These are phyloP conservation scores for Phytophthora syringae DNA, from an alignment of 352 stramenopile genomes.

Conservation along the genomic window DNA sequence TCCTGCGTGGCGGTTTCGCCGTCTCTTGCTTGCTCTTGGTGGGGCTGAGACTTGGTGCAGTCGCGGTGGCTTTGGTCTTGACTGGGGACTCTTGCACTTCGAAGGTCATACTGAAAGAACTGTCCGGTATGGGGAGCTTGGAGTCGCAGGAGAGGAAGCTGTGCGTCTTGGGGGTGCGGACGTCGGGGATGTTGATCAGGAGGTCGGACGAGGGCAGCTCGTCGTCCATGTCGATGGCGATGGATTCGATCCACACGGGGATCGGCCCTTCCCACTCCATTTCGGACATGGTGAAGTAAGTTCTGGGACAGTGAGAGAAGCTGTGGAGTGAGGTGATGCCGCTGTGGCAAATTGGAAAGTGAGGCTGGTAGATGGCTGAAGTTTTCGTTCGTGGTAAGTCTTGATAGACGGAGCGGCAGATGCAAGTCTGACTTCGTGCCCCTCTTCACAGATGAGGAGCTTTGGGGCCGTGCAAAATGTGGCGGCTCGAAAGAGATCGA, in stretches of 20 bases:
- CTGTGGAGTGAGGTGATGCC: slow-evolving; percentile 3
- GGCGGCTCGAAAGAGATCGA: slow-evolving; percentile 13
- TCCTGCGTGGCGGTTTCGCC: slow-evolving; percentile 17
- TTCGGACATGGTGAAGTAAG: slow-evolving; percentile 1
- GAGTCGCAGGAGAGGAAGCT: slow-evolving; percentile 11
- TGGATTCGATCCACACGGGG: slow-evolving; percentile 36
- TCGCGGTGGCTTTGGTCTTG: slow-evolving; percentile 2
- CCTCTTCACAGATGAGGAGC: slow-evolving; percentile 34
- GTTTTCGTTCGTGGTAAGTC: slow-evolving; percentile 6
- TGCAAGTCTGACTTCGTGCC: slow-evolving; percentile 37
- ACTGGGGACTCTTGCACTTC: too few species aligned
- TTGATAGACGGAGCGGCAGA: slow-evolving; percentile 19
- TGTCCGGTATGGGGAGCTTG: too few species aligned
- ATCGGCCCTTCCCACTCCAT: slow-evolving; percentile 37
- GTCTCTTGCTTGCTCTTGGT: slow-evolving; percentile 19
- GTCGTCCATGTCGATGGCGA: slow-evolving; percentile 37
- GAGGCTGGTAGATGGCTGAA: slow-evolving; percentile 8
- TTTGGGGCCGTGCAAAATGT: too few species aligned
- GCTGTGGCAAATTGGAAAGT: slow-evolving; percentile 39
- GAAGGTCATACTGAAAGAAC: too few species aligned
- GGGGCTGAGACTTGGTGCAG: slow-evolving; percentile 16
- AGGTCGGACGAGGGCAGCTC: too few species aligned
- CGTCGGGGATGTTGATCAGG: too few species aligned
- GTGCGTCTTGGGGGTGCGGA: slow-evolving; percentile 14
- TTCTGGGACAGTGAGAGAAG: slow-evolving; percentile 4